Evolutionary conservation across 83 land plant species (phyloP), one percentile per base, ranked within the genome.

Genomic region (Isoetes engelmannii): DNA sequence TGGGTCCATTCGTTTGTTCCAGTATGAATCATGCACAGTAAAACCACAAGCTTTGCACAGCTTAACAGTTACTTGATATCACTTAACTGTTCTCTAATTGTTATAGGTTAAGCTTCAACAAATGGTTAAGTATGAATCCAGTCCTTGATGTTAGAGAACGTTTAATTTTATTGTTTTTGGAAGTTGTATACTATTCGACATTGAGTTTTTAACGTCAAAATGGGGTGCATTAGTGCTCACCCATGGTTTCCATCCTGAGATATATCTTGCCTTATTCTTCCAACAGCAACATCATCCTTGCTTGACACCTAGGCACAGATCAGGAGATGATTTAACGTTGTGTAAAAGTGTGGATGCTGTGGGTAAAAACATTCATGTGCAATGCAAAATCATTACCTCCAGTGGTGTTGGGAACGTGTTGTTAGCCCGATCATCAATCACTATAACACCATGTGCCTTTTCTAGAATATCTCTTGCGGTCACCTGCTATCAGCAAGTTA

Each of bases 201-300:
- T 53, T 53, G 15, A 13, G 17, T 15, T 53, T 53, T 53, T 13
- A 15, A 53, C 17, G 15, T 53, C 17, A 37, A 60, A 10, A 7
- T 60, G 8, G 62, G 0, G 37, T 9, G 18, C 8, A 60, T 2
- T 18, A 50, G 3, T 15, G 28, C 73, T 67, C 78, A 88, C 92
- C 93, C 97, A 63, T 83, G 58, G 70, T 86, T 69, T 6, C 90
- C 92, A 47, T 92, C 89, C 48, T 78, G 85, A 18, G 97, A 94
- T 19, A 88, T 62, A 76, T 94, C 99, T 6, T 65, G 96, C 13
- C 98, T 82, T n/a, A 94, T 89, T 68, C 98, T 80, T 43, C 98
- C 98, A 48, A 94, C 99, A 58, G 99, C 99, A 69, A 94, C 93
- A 74, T 80, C 97, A 78, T 94, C 97, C 67, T 88, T 94, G 63